A percentile compares a stretch with the other conserved stretches of the same genome.
Conservation (phyloP, 306 rosid species). For the Cucurbita moschata region DNA sequence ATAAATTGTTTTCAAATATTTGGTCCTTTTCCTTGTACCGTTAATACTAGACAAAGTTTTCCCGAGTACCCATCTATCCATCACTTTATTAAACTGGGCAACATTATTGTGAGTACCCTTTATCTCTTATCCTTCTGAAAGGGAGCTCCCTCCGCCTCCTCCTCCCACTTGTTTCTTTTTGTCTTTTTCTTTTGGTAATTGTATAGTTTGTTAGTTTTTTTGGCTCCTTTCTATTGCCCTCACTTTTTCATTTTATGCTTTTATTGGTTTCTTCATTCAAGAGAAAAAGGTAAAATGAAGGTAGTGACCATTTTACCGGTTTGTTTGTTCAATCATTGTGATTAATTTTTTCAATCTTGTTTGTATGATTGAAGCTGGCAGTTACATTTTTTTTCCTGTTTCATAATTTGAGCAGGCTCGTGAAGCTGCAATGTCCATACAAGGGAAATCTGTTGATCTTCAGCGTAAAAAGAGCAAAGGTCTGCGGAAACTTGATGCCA, state of each 20-base stretch:
- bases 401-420: constrained; percentile 52
- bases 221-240: neutral
- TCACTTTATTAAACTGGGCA: too few species aligned
- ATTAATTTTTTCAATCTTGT: neutral
- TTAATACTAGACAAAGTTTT: neutral
- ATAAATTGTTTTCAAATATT: neutral
- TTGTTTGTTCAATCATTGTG: neutral
- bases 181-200: neutral
- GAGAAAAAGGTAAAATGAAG: neutral
- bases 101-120: neutral
- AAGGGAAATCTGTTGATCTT: constrained; percentile 76
- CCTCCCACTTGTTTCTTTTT: neutral
- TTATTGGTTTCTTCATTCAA: neutral
- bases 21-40: neutral
- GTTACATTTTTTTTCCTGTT: neutral
- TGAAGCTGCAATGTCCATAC: constrained; percentile 78
- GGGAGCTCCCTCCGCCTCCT: neutral
- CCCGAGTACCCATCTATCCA: too few species aligned
- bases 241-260: neutral
- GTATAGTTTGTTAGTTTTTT: neutral
- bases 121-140: neutral
- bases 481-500: constrained; percentile 17
- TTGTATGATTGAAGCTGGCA: neutral
- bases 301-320: neutral
- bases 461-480: constrained; percentile 98